Percentiles rank a stretch among this genome's conserved stretches.
These are phyloP conservation scores for Phytophthora nicotianae DNA, from an alignment of 352 stramenopile genomes.

Conservation along the genomic window DNA sequence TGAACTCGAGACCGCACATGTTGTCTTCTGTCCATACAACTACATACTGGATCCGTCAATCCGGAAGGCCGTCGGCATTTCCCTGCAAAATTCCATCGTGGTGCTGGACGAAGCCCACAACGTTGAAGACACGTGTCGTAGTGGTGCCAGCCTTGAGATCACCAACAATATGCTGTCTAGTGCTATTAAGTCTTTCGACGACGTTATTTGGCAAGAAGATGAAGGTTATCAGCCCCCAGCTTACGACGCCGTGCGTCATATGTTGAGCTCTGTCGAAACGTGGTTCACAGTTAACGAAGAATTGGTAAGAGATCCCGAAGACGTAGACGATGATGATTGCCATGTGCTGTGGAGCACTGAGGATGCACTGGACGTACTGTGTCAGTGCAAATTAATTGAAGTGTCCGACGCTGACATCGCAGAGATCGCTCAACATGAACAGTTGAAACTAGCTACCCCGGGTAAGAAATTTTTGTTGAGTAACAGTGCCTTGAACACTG, in stretches of 20 bases:
- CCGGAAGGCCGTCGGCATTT: conserved; percentile 65
- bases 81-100: conserved; percentile 73
- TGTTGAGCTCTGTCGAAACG: conserved; percentile 49
- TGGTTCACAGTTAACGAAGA: conserved; percentile 50
- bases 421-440: conserved; percentile 25
- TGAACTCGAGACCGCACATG: conserved; percentile 53
- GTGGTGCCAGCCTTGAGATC: conserved; percentile 71
- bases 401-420: conserved; percentile 16
- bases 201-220: conserved; percentile 60
- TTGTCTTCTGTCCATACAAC: conserved; percentile 89
- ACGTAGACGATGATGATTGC: conserved; percentile 36
- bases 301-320: conserved; percentile 30
- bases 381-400: conserved; percentile 34
- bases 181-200: conserved; percentile 64
- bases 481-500: conserved; percentile 57
- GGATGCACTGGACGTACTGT: conserved; percentile 62
- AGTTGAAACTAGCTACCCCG: conserved; percentile 16
- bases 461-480: conserved; percentile 43
- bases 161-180: conserved; percentile 47
- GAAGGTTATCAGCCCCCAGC: conserved; percentile 15
- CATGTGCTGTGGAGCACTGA: conserved; percentile 64
- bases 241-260: conserved; percentile 50
- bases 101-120: conserved; percentile 89
- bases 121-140: conserved; percentile 83
- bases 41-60: conserved; percentile 84